Conservation (phyloP, 2,329 filamentous ascomycete species). For the Sordariomycetes sp. region DNA sequence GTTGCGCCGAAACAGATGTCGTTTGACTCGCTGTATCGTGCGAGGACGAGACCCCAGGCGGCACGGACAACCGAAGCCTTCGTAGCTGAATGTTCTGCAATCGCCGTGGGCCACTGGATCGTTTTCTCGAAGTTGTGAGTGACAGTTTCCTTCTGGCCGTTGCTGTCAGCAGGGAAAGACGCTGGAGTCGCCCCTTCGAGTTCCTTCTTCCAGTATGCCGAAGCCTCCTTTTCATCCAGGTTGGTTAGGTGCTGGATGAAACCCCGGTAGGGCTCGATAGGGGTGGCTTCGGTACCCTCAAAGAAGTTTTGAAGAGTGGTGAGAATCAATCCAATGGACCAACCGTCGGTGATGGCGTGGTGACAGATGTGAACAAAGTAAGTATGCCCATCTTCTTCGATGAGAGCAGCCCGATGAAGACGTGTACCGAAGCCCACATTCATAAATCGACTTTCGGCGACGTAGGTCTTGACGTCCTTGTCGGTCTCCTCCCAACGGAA, state of each 20-base stretch:
- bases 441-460: neutral
- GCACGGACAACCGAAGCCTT: slow-evolving; percentile 9
- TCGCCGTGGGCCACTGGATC: neutral
- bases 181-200: slow-evolving; percentile 1
- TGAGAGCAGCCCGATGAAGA: slow-evolving; percentile 1
- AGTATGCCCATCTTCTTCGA: neutral
- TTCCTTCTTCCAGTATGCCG: slow-evolving; percentile 7
- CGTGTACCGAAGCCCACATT: neutral
- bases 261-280: slow-evolving; percentile 10
- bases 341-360: slow-evolving; percentile 12
- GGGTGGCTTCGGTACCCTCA: slow-evolving; percentile 8
- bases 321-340: slow-evolving; percentile 3
- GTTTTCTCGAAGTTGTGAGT: neutral
- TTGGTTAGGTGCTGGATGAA: slow-evolving; percentile 11
- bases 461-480: neutral
- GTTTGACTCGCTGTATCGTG: slow-evolving; percentile 7
- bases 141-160: too few relatives aligned
- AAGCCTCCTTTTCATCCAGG: too few relatives aligned
- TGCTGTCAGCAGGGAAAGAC: neutral
- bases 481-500: neutral
- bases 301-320: slow-evolving; percentile 2
- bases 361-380: slow-evolving; percentile 9
- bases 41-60: slow-evolving; percentile 4
- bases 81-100: neutral
- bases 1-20: slow-evolving; percentile 11